Base-by-base conservation (phyloP, 139 green algal species). In the Picochlorum sp. region DNA sequence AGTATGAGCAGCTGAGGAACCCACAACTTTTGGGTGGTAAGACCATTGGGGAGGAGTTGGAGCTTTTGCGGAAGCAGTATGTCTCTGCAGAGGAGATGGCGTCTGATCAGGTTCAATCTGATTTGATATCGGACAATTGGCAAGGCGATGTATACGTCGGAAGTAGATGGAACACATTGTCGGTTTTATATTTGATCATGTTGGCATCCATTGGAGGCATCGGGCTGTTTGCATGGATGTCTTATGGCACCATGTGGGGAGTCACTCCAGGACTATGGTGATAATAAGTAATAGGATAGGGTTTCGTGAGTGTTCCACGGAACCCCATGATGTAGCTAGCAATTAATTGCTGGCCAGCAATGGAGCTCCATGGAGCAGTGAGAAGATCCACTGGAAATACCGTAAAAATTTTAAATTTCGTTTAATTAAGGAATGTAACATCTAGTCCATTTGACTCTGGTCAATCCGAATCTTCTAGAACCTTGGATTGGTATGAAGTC, bases 71-170 rank as follows among this genome's bases (percentile, higher is more conserved):
- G 9, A 28, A 75, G 60, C 45, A 65, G 23, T 71, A 75, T 41
- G 21, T 61, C 1, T 15, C 47, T 8, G 52, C 68, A 8, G 68
- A 75, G 60, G 7, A 18, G 13, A 3, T 10, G 15, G 68, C 68
- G 10, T 38, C 37, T 26, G 1, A 31, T 24, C 26, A 64, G 16
- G 45, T 66, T 26, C 51, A 41, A 16, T 13, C 45, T 14, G 11
- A 66, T 20, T 49, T 60, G 11, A 37, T 28, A 49, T 65, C 23
- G 28, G 34, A 30, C 14, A 49, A 62, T 24, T 69, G 63, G 68
- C 62, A 75, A 45, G 69, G 69, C 13, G 69, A 75, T 34, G 62
- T 75, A 23, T 75, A 70, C 18, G 49, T 75, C 4, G 69, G 69
- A n/a, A 15, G 37, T 38, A 15, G 54, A 13, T 75, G 69, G 69